Conservation (phyloP, 1,139 yeast genomes). For the Candida pseudoviswanathii region DNA sequence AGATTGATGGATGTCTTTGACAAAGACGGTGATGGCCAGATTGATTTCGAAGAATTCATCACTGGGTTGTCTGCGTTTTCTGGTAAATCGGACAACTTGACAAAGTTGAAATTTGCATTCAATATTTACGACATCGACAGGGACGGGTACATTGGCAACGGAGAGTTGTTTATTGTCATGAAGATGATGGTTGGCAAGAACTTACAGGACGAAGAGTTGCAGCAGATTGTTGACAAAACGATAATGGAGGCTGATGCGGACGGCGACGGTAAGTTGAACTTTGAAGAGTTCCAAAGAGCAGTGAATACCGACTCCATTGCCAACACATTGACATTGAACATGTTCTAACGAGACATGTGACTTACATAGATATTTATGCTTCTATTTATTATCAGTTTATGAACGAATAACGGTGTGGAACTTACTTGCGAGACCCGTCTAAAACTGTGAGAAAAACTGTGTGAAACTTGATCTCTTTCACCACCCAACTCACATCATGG, state of each 20-base stretch:
- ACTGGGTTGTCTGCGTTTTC: conserved; percentile 89
- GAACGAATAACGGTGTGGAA: background rate
- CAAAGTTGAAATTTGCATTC: conserved; percentile 86
- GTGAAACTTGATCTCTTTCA: background rate
- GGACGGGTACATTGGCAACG: conserved; percentile 93
- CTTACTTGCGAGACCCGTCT: background rate
- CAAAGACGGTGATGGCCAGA: conserved; percentile 88
- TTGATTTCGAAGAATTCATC: conserved; percentile 94
- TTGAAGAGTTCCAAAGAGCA: conserved; percentile 81
- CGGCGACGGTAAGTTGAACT: conserved; percentile 85
- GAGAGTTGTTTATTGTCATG: conserved; percentile 88
- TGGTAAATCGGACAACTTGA: conserved; percentile 82
- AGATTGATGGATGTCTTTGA: conserved; percentile 95
- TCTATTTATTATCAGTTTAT: background rate
- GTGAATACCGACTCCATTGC: conserved; percentile 70
- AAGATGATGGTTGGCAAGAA: conserved; percentile 98
- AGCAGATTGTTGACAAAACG: conserved; percentile 93
- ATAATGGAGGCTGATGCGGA: conserved; percentile 93
- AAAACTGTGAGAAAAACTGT: background rate
- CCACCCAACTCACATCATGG: background rate
- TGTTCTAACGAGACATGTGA: conserved; percentile 25
- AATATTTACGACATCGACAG: conserved; percentile 93
- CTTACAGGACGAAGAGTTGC: conserved; percentile 82
- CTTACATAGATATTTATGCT: background rate
- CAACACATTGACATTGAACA: conserved; percentile 54